Base-by-base conservation (phyloP, 2,329 filamentous ascomycete genomes). In the Phoma sp. region DNA sequence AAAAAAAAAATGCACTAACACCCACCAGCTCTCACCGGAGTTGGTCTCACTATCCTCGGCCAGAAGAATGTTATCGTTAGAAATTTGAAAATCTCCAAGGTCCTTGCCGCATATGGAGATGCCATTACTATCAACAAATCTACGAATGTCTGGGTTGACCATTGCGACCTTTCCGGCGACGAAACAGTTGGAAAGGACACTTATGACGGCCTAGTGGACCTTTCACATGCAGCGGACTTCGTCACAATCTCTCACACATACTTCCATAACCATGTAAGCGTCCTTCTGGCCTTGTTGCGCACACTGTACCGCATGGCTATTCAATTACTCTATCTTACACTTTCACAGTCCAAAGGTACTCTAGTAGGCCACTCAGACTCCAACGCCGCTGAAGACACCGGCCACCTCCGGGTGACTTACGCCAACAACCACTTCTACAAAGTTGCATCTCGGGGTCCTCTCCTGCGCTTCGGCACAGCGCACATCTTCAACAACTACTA, bases 391-490 rank as follows among this genome's bases (percentile, higher is more conserved):
- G 63, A 66, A 45, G 87, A 89, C 74, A 82, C 68, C 1, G 86
- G 86, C 59, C 78, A 85, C 65, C 80, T 89, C 26, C 82, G 79
- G 69, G 76, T 89, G 33, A 89, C 87, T 48, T 87, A 86, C 68
- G 81, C 82, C 74, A 84, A 88, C 80, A 89, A 89, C 80, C 78
- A 83, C 77, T 89, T 81, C 80, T 70, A 70, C 64, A 86, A 87
- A 75, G 74, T 87, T 65, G 84, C 85, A 78, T 86, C 83, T 6
- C 86, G 87, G 47, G 77, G 76, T 1, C 87, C 87, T 5, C 83
- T 82, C 4, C 69, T 88, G 65, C 84, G 86, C 57, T 89, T 89
- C 76, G 87, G 86, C 32, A 87, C 83, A 38, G 84, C 76, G 5
- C 87, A 89, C 75, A 70, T 83, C 66, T 83, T 81, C 78, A 85